Percentiles rank a stretch among this genome's conserved stretches.
phyloP scores from a whole-genome alignment of 345 rosid genomes.

The Arabidopsis suecica region DNA sequence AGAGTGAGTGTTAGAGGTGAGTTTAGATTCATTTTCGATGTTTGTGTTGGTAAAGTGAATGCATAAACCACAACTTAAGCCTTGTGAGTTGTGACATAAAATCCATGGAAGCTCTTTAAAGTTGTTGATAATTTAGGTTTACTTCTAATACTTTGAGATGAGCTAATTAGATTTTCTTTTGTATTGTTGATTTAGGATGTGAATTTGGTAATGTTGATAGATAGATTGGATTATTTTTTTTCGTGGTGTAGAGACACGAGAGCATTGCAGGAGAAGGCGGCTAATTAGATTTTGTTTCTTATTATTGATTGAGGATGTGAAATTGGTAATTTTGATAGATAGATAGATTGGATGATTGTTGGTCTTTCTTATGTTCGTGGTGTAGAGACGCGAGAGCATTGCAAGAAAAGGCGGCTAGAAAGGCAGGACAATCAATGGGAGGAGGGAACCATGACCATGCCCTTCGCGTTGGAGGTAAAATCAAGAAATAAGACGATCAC shows the following conservation, averaged over 20 bases:
- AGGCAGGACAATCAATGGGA: slow-evolving; percentile 61
- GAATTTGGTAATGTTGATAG: background rate
- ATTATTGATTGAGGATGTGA: background rate
- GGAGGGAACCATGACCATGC: slow-evolving; percentile 50
- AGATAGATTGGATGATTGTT: background rate
- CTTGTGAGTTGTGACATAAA: background rate
- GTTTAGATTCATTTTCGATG: too few relatives aligned
- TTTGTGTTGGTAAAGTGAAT: too few relatives aligned
- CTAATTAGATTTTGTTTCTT: background rate
- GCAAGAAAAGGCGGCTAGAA: slow-evolving; percentile 81
- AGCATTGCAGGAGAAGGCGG: slow-evolving; percentile 75
- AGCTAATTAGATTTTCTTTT: background rate
- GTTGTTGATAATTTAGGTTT: background rate
- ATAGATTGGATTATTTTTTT: background rate
- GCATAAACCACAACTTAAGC: background rate
- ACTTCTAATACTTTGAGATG: background rate
- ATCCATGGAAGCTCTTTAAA: background rate
- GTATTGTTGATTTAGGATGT: background rate
- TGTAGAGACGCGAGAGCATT: slow-evolving; percentile 78
- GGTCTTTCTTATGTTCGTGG: background rate
- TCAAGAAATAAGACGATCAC: slow-evolving; percentile 41
- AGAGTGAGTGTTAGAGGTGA: too few relatives aligned
- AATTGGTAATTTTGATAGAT: background rate
- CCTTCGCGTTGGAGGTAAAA: slow-evolving; percentile 43
- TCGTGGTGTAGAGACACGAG: slow-evolving; percentile 62